Conservation (phyloP, 2,329 filamentous ascomycete species). For the Fusarium subglutinans region DNA sequence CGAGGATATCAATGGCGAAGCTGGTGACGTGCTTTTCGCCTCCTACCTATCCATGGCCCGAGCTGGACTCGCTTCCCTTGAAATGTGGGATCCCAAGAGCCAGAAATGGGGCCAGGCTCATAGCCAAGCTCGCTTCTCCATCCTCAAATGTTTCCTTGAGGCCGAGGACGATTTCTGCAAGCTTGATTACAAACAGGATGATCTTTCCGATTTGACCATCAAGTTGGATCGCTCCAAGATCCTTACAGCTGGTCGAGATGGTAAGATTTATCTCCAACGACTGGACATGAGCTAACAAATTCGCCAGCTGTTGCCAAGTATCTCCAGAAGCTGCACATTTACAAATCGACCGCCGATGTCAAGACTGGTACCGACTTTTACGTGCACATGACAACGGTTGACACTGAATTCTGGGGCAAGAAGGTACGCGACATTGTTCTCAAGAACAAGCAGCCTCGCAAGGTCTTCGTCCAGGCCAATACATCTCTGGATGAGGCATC, state of each 20-base stretch:
- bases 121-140: constrained; percentile 90
- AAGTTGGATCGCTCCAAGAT: constrained; percentile 88
- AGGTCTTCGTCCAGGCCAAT: constrained; percentile 95
- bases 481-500: constrained; percentile 75
- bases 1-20: constrained; percentile 75
- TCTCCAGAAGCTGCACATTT: constrained; percentile 90
- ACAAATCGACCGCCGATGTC: constrained; percentile 89
- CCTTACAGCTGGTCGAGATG: constrained; percentile 79
- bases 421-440: constrained; percentile 81
- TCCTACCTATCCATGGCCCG: constrained; percentile 94
- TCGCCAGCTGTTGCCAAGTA: constrained; percentile 79
- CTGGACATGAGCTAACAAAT: constrained; percentile 35
- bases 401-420: constrained; percentile 82
- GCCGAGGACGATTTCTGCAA: constrained; percentile 89
- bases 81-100: constrained; percentile 93
- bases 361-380: constrained; percentile 82
- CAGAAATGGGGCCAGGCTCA: constrained; percentile 94
- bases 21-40: constrained; percentile 87
- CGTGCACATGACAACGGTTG: constrained; percentile 83
- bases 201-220: constrained; percentile 84
- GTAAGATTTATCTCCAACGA: constrained; percentile 45
- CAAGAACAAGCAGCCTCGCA: constrained; percentile 81
- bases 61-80: constrained; percentile 86
- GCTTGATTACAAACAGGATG: constrained; percentile 76
- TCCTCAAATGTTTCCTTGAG: constrained; percentile 84